Conservation (phyloP, 805 yeast species). For the Candida ascalaphidarum region DNA sequence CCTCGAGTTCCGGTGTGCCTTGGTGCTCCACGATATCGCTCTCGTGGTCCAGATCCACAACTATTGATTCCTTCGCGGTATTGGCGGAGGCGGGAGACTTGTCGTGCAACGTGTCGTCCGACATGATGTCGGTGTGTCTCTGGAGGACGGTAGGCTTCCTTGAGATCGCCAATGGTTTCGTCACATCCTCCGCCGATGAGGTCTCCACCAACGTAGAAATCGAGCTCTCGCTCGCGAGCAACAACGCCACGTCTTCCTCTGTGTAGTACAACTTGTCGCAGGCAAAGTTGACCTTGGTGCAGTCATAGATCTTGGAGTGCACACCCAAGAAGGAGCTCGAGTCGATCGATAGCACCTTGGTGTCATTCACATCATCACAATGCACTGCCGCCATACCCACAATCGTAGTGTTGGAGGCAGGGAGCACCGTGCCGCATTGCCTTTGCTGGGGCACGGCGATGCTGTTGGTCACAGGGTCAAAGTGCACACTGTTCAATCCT, state of each 20-base stretch:
- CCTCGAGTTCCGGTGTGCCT: too few species aligned
- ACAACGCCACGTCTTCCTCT: conserved; percentile 17
- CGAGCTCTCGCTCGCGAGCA: conserved; percentile 6
- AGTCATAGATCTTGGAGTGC: conserved; percentile 35
- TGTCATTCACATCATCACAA: conserved; percentile 14
- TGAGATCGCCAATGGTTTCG: conserved; percentile 6
- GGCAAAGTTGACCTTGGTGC: conserved; percentile 13
- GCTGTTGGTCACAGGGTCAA: conserved; percentile 21
- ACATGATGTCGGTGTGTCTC: too few species aligned
- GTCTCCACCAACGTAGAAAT: conserved; percentile 6
- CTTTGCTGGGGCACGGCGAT: conserved; percentile 26
- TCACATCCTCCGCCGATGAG: conserved; percentile 1
- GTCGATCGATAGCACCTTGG: conserved; percentile 44
- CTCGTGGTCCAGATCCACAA: too few species aligned
- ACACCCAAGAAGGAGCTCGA: conserved; percentile 47
- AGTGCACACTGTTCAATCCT: conserved; percentile 35
- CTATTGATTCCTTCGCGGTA: too few species aligned
- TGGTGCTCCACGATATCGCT: too few species aligned
- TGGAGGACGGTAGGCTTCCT: conserved; percentile 1
- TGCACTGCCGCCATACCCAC: conserved; percentile 34
- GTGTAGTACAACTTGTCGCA: conserved; percentile 19
- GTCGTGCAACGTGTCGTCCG: too few species aligned
- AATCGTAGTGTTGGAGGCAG: conserved; percentile 47
- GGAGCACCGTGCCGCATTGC: conserved; percentile 57
- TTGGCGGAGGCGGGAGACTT: too few species aligned